Conservation (phyloP, 805 yeast genomes). For the Brettanomyces nanus region DNA sequence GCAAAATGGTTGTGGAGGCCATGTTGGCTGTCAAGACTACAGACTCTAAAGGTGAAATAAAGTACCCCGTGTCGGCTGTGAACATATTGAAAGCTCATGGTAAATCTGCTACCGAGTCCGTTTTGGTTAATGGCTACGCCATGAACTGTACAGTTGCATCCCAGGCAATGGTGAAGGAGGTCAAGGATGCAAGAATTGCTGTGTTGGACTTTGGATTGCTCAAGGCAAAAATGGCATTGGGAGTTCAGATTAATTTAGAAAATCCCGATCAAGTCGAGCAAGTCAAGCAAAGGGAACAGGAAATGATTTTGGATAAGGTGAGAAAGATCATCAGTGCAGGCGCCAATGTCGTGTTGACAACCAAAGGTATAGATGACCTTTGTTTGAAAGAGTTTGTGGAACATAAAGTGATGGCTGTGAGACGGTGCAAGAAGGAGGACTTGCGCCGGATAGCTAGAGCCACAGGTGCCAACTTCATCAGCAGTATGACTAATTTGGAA, state of each 20-base stretch:
- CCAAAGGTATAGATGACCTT: slow-evolving; percentile 91
- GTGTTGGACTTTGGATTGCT: slow-evolving; percentile 88
- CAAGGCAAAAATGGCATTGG: slow-evolving; percentile 96
- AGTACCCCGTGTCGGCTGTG: slow-evolving; percentile 95
- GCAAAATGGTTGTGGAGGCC: slow-evolving; percentile 89
- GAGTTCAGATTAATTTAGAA: slow-evolving; percentile 92
- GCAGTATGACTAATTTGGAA: slow-evolving; percentile 86
- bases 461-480: slow-evolving; percentile 88
- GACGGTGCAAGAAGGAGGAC: slow-evolving; percentile 96
- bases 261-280: slow-evolving; percentile 91
- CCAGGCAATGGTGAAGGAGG: slow-evolving; percentile 83
- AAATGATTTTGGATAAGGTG: slow-evolving; percentile 75
- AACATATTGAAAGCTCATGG: slow-evolving; percentile 96
- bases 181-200: slow-evolving; percentile 72
- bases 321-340: slow-evolving; percentile 77
- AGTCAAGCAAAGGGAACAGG: slow-evolving; percentile 82
- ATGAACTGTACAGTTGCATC: slow-evolving; percentile 95
- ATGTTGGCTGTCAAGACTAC: slow-evolving; percentile 90
- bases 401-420: slow-evolving; percentile 87
- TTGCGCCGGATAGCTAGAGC: slow-evolving; percentile 95
- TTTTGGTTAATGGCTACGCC: slow-evolving; percentile 89
- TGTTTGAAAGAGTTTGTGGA: slow-evolving; percentile 88
- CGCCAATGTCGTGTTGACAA: slow-evolving; percentile 86
- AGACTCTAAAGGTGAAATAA: slow-evolving; percentile 77
- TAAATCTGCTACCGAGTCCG: slow-evolving; percentile 79